Base-by-base conservation (phyloP, 768 basidiomycete genomes). In the Fibroporia radiculosa region DNA sequence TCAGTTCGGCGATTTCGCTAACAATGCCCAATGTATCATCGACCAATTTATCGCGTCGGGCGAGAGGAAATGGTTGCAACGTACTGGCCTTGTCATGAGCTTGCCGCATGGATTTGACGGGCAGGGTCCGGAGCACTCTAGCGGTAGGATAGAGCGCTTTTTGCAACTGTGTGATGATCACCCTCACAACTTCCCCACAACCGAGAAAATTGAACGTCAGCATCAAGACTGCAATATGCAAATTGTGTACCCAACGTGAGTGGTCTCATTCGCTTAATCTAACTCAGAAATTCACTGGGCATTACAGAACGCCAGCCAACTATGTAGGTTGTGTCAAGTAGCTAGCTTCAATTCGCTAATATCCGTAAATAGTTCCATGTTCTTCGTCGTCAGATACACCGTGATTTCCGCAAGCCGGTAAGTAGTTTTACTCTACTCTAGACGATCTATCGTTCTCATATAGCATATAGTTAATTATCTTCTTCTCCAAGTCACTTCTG, bases 191-290 rank as follows among this genome's bases (percentile, higher is more conserved):
- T 97, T 80, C 80, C 95, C 95, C 1, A 80, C 81, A 0, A 76
- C 76, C 1, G 80, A 93, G 65, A 96, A 95, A 72, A 66, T 93
- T 48, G 90, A 93, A 59, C 71, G 96, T 37, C 93, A 96, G 57
- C 93, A 97, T 60, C 96, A 99, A 69, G 96, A 99, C 63, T 96
- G 93, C 67, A 99, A 98, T 62, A 91, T 98, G 90, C 96, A 98
- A 68, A 85, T 99, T 53, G 91, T 95, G 23, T 98, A 98, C 67
- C 89, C 93, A 4, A 93, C 93, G 84, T 88, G 60, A 64, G 84
- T 73, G 28, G 18, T 12, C 13, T 37, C 20, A 10, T 35, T 23
- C 0, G 26, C 7, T 31, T 2, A 23, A 45, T 47, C 20, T 47
- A 12, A 23, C 22, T 20, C 29, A 37, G 33, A 20, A 13, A 10